Evolutionary conservation across 1,284 basidiomycete species (phyloP), one percentile per base, ranked within the genome.

Genomic region (Hemileia vastatrix): DNA sequence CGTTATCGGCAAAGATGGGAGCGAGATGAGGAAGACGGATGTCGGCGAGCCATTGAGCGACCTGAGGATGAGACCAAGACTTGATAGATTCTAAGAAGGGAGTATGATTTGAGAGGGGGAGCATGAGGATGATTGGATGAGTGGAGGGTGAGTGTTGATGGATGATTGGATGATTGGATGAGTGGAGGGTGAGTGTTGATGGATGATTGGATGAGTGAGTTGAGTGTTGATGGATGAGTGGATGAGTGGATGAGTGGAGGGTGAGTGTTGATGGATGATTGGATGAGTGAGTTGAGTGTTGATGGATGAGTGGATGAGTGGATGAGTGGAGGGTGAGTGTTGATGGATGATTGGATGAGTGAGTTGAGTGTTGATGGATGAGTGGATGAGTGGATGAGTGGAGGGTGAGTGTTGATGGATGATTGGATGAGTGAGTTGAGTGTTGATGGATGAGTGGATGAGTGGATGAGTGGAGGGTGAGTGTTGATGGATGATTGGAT

Each of bases 1-100:
- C 90, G 77, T 92, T 88, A 3, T 81, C 80, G 54, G 81, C 83
- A 78, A 96, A 96, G 0, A 82, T 80, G 3, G 80, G 74, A 1
- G 84, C 82, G 71, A 89, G 86, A 32, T 82, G 81, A 0, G 78
- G 81, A 69, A 89, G 90, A 70, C 84, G 86, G 64, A 76, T 54
- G 6, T 69, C 59, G 2, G 43, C 23, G 24, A 74, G 66, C 72
- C 71, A 74, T 33, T 53, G 53, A 2, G 50, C 21, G 36, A 61
- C 50, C 11, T 54, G 58, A 45, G 53, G 51, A 44, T 61, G 43
- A 13, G 48, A 50, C 58, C 58, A 61, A 23, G 58, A 47, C 15
- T 48, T 45, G 5, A 61, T 23, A 31, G 32, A 61, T 9, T 61
- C 58, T 21, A 61, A 33, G 51, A 61, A 61, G 33, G 33, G 11